Base-by-base conservation (phyloP, 108 stramenopile genomes). In the Chaetoceros tenuissimus region DNA sequence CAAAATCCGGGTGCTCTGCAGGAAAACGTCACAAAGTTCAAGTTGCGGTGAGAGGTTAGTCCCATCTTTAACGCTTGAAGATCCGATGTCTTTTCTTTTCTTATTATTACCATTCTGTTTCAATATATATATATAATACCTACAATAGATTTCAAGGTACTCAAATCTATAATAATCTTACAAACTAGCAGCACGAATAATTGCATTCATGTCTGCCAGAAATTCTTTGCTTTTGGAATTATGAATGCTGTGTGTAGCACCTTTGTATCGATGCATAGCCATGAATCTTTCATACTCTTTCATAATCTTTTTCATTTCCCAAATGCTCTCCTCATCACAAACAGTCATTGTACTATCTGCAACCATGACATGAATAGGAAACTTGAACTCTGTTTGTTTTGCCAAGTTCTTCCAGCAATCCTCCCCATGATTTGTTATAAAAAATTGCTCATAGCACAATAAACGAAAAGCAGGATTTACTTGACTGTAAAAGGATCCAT, bases 391-490 rank as follows among this genome's bases (percentile, higher is more conserved):
- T 5, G 34, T 40, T 0, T 18, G 21, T 3, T 24, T 46, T 0
- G 62, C 67, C 3, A 75, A 47, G 1, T n/a, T 49, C 43, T 58
- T 40, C 61, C 71, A 72, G 8, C 30, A 43, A 5, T 44, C 40
- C n/a, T 40, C 19, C 17, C 62, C 78, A 43, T 47, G 46, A n/a
- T 67, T 43, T 24, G 57, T 63, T 19, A 51, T 50, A 19, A 74
- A 56, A 13, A 79, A 29, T 18, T 60, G 46, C 20, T 55, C 13
- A 47, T 73, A 70, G 29, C 73, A 71, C 1, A 79, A 44, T 24
- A 25, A 19, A 23, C 73, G 69, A 47, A 73, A 68, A 10, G 47
- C 69, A 3, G 78, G 78, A 49, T 75, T 67, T 0, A 74, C 63
- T 27, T 73, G 66, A 31, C 55, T 53, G 66, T 70, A 75, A 30